Evolutionary conservation across 2,329 filamentous ascomycete genomes (phyloP).

Genomic region (Fusarium sp.): DNA sequence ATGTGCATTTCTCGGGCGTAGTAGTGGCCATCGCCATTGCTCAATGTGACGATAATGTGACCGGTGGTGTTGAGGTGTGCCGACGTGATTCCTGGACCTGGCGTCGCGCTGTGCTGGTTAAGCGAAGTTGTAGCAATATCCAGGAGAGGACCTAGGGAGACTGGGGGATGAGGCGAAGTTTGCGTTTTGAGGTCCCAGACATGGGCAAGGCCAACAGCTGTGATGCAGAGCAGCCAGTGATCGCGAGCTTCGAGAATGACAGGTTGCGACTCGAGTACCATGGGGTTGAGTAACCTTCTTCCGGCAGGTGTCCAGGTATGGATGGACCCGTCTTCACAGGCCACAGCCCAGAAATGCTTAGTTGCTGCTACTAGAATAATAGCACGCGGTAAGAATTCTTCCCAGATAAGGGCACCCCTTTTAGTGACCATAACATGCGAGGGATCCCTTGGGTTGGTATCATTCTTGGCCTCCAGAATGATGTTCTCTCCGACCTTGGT

Average conservation of each 20-base stretch:
- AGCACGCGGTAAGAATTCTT: conserved; percentile 89
- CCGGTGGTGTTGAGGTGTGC: conserved; percentile 91
- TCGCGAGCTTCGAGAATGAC: conserved; percentile 93
- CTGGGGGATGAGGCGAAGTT: conserved; percentile 86
- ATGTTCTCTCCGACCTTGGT: conserved; percentile 75
- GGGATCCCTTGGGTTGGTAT: conserved; percentile 81
- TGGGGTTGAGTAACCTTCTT: conserved; percentile 83
- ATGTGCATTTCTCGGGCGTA: conserved; percentile 88
- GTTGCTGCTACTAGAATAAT: conserved; percentile 94
- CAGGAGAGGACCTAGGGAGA: conserved; percentile 88
- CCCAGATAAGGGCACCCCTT: conserved; percentile 86
- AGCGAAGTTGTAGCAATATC: conserved; percentile 87
- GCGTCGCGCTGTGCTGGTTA: conserved; percentile 78
- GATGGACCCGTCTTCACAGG: conserved; percentile 91
- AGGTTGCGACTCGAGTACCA: conserved; percentile 91
- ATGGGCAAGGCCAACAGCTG: conserved; percentile 87
- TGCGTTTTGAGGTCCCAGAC: conserved; percentile 93
- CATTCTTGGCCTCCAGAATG: conserved; percentile 90
- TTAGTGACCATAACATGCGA: conserved; percentile 86
- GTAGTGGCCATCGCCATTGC: conserved; percentile 93
- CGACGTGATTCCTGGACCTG: conserved; percentile 87
- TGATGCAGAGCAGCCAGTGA: conserved; percentile 90
- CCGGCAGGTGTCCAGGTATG: conserved; percentile 95
- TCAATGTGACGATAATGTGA: conserved; percentile 87
- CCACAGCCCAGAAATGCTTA: conserved; percentile 89